A percentile compares a stretch with the other conserved stretches of the same genome.
phyloP scores from a whole-genome alignment of 768 basidiomycete genomes.

The Lactarius pseudohatsudake region DNA sequence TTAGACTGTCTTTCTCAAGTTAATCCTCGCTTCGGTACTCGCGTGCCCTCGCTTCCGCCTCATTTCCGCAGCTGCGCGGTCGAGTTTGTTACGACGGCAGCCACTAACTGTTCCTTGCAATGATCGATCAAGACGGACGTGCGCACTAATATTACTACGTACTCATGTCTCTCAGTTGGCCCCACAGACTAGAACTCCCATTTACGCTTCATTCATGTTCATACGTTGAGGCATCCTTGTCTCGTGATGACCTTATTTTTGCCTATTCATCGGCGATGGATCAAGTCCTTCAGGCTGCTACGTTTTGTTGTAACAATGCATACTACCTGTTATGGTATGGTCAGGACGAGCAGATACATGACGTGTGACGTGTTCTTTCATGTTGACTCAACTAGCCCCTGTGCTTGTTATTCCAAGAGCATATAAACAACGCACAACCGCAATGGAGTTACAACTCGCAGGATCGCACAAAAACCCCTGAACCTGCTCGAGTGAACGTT shows the following conservation, averaged over 20 bases:
- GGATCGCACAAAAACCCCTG: neutral
- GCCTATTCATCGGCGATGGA: neutral
- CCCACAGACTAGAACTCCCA: neutral
- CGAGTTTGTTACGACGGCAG: neutral
- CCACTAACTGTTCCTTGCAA: neutral
- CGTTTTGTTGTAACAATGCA: neutral
- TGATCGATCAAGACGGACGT: slow-evolving; percentile 2
- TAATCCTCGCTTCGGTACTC: neutral
- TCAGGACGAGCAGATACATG: slow-evolving; percentile 1
- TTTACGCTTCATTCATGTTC: neutral
- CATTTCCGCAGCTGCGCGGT: neutral
- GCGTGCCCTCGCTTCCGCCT: neutral
- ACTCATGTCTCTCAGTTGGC: neutral
- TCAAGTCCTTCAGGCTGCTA: neutral
- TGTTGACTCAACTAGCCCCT: neutral
- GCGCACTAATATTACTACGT: neutral
- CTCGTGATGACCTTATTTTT: neutral
- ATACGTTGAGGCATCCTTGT: neutral
- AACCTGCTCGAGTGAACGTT: neutral
- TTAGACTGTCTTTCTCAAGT: neutral
- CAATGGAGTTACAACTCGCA: neutral
- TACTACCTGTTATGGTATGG: slow-evolving; percentile 16
- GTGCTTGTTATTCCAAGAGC: neutral
- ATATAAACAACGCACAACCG: no score
- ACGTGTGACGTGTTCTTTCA: slow-evolving; percentile 1